phyloP scores from a whole-genome alignment of 495 filamentous ascomycete genomes.

The Amphirosellinia nigrospora region DNA sequence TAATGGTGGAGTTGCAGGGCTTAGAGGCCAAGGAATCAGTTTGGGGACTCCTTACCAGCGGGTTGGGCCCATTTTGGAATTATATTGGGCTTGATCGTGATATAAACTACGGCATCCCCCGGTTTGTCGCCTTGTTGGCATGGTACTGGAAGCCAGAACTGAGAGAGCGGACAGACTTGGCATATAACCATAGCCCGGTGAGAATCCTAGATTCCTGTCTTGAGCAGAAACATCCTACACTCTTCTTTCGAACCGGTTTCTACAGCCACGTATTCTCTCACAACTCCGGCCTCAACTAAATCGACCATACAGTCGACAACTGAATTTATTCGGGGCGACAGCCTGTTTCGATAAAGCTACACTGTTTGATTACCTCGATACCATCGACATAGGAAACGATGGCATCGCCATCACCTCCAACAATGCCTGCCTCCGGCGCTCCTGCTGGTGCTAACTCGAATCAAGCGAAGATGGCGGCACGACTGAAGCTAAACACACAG shows the following conservation, averaged over 20 bases:
- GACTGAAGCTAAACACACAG: slow-evolving; percentile 43
- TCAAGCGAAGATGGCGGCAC: slow-evolving; percentile 34
- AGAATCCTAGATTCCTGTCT: not conserved
- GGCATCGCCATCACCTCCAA: not conserved
- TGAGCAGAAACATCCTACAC: not conserved
- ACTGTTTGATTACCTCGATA: not conserved
- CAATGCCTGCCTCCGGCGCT: not conserved
- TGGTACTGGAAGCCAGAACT: not conserved
- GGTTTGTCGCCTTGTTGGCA: not conserved
- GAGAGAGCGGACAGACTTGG: not conserved
- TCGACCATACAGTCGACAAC: not conserved
- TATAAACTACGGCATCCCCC: not conserved
- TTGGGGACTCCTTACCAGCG: not conserved
- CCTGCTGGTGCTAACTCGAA: slow-evolving; percentile 14
- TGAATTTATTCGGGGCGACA: not conserved
- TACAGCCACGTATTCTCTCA: not conserved
- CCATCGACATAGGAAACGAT: slow-evolving; percentile 8
- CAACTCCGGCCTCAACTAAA: not conserved
- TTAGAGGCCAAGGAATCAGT: not conserved
- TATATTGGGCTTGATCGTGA: not conserved
- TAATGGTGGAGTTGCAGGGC: not conserved
- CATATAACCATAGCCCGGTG: not conserved
- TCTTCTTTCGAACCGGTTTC: not conserved
- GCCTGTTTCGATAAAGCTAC: not conserved
- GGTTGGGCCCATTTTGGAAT: not conserved